Percentiles rank a stretch among this genome's conserved stretches.
phyloP scores from a whole-genome alignment of 192 early-diverging fungal species.

The Backusella liffmaniae region DNA sequence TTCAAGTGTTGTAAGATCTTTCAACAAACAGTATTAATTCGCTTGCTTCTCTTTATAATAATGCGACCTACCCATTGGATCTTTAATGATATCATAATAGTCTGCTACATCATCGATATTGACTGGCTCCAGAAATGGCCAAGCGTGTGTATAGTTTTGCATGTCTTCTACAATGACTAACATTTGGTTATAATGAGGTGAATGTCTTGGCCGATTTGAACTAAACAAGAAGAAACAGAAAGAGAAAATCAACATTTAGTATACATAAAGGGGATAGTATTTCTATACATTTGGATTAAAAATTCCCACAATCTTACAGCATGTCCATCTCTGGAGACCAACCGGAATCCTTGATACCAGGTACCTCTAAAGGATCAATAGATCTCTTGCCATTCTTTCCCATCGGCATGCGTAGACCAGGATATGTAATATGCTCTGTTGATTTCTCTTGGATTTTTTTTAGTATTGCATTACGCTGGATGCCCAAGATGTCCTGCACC shows the following conservation, averaged over 20 bases:
- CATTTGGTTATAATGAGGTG: slow-evolving; percentile 63
- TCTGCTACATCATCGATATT: slow-evolving; percentile 83
- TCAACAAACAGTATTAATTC: neutral
- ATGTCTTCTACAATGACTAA: slow-evolving; percentile 72
- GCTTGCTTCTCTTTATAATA: neutral
- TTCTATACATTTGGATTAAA: neutral
- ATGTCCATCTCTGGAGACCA: slow-evolving; percentile 89
- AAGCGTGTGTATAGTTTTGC: slow-evolving; percentile 73
- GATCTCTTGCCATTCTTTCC: slow-evolving; percentile 57
- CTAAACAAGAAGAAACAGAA: neutral
- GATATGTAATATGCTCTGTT: slow-evolving; percentile 70
- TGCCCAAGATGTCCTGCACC: slow-evolving; percentile 65
- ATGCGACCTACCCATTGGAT: slow-evolving; percentile 84
- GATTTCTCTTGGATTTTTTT: slow-evolving; percentile 79
- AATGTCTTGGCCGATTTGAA: slow-evolving; percentile 44
- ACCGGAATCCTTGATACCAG: slow-evolving; percentile 84
- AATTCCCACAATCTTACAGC: slow-evolving; percentile 17
- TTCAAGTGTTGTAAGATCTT: slow-evolving; percentile 81
- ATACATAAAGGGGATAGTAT: neutral
- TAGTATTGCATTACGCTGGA: slow-evolving; percentile 77
- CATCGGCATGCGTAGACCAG: slow-evolving; percentile 57
- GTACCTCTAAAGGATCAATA: slow-evolving; percentile 83
- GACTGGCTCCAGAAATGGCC: slow-evolving; percentile 95
- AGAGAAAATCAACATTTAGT: neutral
- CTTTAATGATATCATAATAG: slow-evolving; percentile 93